phyloP scores from a whole-genome alignment of 345 rosid species.

The Adansonia digitata region DNA sequence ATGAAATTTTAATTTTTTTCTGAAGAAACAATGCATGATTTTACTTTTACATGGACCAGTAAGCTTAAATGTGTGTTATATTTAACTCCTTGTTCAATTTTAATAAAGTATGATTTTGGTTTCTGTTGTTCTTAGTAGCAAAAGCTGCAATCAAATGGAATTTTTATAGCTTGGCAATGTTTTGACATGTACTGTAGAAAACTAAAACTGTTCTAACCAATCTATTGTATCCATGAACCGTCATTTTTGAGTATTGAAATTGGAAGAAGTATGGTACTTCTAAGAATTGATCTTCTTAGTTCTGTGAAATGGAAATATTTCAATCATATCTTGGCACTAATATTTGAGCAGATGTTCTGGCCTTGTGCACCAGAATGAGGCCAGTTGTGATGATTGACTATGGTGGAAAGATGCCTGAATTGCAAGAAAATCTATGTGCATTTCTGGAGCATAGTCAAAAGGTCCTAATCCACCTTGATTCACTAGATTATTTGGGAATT shows the following conservation, averaged over 20 bases:
- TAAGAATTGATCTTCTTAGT: conserved; percentile 6
- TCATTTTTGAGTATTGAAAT: not conserved
- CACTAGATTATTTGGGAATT: not conserved
- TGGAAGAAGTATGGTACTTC: not conserved
- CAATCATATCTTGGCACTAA: not conserved
- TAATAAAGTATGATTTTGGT: not conserved
- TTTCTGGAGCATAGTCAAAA: conserved; percentile 56
- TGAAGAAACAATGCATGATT: not conserved
- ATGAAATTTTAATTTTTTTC: not conserved
- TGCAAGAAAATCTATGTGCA: conserved; percentile 57
- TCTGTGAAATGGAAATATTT: not conserved
- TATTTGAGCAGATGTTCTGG: conserved; percentile 61
- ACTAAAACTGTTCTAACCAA: not conserved
- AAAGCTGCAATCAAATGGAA: not conserved
- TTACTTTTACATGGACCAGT: not conserved
- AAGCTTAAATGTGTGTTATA: not conserved
- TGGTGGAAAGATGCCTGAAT: conserved; percentile 91
- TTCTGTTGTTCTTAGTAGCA: not conserved
- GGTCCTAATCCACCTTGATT: conserved; percentile 34
- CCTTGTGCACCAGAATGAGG: conserved; percentile 73
- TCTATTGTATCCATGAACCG: not conserved
- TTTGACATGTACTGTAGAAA: not conserved
- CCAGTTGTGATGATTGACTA: conserved; percentile 92
- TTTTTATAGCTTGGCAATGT: not conserved
- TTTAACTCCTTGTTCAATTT: not conserved